Conservation (phyloP, 345 rosid species). For the Hypericum perforatum region DNA sequence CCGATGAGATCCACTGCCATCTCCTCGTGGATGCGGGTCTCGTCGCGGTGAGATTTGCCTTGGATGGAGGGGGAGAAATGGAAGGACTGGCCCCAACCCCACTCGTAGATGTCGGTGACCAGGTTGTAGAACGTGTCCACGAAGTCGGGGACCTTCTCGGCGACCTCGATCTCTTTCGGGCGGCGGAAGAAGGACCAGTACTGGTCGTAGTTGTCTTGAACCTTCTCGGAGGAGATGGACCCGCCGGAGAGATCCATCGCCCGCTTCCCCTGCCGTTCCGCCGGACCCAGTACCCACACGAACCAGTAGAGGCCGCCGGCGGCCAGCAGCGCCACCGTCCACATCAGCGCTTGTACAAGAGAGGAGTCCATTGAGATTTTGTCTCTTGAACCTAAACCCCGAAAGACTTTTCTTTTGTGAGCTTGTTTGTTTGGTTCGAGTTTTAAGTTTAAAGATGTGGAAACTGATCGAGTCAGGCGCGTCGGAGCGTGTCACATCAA, state of each 20-base stretch:
- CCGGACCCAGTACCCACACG: slow-evolving; percentile 76
- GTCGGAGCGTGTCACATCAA: too few species aligned
- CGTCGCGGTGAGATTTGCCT: slow-evolving; percentile 22
- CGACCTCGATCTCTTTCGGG: slow-evolving; percentile 74
- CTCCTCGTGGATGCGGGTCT: too few species aligned
- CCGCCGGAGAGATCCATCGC: slow-evolving; percentile 80
- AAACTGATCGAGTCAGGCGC: too few species aligned
- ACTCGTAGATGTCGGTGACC: slow-evolving; percentile 94
- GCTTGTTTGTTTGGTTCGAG: too few species aligned
- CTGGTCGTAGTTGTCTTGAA: slow-evolving; percentile 58
- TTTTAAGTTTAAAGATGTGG: too few species aligned
- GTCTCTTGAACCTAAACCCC: too few species aligned
- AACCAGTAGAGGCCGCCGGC: slow-evolving; percentile 83
- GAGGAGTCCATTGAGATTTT: slow-evolving; percentile 36
- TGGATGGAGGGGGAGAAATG: slow-evolving; percentile 82
- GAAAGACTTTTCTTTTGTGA: too few species aligned
- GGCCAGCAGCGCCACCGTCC: slow-evolving; percentile 59
- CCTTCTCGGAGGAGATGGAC: slow-evolving; percentile 79
- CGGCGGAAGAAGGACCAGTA: slow-evolving; percentile 86
- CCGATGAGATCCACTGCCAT: too few species aligned
- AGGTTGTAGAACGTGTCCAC: slow-evolving; percentile 91
- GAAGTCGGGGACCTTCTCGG: slow-evolving; percentile 79
- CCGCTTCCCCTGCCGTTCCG: slow-evolving; percentile 68
- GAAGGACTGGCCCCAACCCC: slow-evolving; percentile 99
- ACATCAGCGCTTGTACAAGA: slow-evolving; percentile 33